Conservation (phyloP, 176 grass and related monocot species). For the Bothriochloa decipiens region DNA sequence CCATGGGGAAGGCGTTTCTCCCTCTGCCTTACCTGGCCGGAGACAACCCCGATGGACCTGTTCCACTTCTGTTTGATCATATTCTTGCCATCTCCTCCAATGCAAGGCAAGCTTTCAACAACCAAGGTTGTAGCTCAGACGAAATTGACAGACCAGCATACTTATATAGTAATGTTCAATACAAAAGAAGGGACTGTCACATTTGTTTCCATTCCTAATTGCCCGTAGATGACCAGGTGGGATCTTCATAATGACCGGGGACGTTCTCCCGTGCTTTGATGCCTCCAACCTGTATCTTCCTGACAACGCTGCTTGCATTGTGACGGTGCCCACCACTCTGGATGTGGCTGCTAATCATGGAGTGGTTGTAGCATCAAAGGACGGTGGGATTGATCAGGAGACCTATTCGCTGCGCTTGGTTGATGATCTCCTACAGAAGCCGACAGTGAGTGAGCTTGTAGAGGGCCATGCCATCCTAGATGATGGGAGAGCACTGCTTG, state of each 20-base stretch:
- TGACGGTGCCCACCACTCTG: conserved; percentile 78
- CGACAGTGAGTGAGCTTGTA: conserved; percentile 63
- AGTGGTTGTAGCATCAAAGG: conserved; percentile 74
- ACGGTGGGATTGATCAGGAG: conserved; percentile 37
- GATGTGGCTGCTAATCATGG: conserved; percentile 91
- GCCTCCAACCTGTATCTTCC: conserved; percentile 71
- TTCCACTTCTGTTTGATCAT: conserved; percentile 90
- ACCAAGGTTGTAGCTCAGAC: conserved; percentile 66
- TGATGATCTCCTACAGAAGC: conserved; percentile 87
- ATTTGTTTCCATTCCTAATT: conserved; percentile 22
- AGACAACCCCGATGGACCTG: conserved; percentile 78
- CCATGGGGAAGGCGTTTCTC: conserved; percentile 91
- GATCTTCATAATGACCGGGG: conserved; percentile 97
- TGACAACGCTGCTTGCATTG: conserved; percentile 69
- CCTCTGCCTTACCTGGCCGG: conserved; percentile 76
- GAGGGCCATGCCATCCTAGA: conserved; percentile 65
- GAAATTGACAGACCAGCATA: not conserved
- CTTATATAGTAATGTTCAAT: too few relatives aligned
- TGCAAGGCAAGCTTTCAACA: conserved; percentile 87
- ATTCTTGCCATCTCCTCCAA: conserved; percentile 81
- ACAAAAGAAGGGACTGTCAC: not conserved
- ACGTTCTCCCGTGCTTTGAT: conserved; percentile 95
- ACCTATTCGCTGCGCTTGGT: conserved; percentile 66
- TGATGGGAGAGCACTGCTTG: conserved; percentile 82
- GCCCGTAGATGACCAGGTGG: conserved; percentile 66